phyloP scores from a whole-genome alignment of 176 grass and related monocot genomes.

The Puya raimondii region DNA sequence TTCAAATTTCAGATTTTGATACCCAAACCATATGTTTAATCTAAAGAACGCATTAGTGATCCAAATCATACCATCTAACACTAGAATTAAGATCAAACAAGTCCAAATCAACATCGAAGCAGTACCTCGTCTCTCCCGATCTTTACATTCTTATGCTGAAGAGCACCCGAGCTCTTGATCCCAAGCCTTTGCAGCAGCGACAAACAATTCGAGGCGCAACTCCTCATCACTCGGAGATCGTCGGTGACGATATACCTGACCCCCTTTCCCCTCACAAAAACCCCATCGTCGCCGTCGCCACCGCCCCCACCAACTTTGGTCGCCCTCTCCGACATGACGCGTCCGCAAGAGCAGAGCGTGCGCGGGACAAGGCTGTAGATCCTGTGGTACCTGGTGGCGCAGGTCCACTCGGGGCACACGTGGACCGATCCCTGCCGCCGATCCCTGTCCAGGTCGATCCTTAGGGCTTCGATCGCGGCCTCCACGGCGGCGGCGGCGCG shows the following conservation, averaged over 20 bases:
- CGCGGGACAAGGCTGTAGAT: not conserved
- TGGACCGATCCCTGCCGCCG: not conserved
- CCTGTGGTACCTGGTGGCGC: not conserved
- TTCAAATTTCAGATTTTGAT: no score
- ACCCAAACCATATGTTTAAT: no score
- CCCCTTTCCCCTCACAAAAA: conserved; percentile 15
- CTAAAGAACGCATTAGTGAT: no score
- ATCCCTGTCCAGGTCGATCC: not conserved
- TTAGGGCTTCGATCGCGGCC: not conserved
- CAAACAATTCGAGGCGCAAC: not conserved
- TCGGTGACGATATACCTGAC: conserved; percentile 22
- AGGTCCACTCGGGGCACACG: not conserved
- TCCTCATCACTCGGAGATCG: conserved; percentile 21
- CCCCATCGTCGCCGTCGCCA: not conserved
- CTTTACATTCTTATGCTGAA: not conserved
- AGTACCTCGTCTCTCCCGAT: not conserved
- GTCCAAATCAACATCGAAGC: no score
- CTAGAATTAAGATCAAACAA: no score
- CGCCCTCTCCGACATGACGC: not conserved
- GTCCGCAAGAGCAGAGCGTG: conserved; percentile 7
- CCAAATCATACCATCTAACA: no score
- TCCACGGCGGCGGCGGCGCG: not conserved
- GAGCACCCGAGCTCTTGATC: not conserved
- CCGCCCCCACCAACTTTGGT: not conserved
- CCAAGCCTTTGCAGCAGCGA: not conserved